Base-by-base conservation (phyloP, 1,284 basidiomycete genomes). In the Cryptococcus hybrid region DNA sequence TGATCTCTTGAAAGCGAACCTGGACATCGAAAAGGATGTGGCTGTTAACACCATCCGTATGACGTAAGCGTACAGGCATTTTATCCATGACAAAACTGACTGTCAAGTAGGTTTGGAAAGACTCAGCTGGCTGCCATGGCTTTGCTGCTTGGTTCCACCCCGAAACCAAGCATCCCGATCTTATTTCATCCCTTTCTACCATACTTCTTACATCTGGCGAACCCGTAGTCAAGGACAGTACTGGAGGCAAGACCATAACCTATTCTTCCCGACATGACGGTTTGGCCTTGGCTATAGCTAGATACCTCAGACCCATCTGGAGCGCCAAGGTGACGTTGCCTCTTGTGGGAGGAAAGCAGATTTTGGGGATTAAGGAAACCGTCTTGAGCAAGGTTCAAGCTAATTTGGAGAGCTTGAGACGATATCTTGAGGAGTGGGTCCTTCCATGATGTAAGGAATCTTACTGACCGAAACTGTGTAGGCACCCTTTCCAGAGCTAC, bases 241-340 rank as follows among this genome's bases (percentile, higher is more conserved):
- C 62, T 5, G 61, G 61, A 5, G 68, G 71, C 13, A 63, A 65
- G 37, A 62, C 57, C 34, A 74, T 91, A 18, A 84, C 85, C 51
- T 94, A 89, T 75, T 93, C 91, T 66, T 89, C 91, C 42, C 84
- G 92, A 52, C 85, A 93, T 65, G 92, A 98, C 77, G 95, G 92
- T 1, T 82, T 98, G 43, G 89, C 88, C 0, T 78, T 95, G 38
- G 94, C 92, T 73, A 85, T 98, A 67, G 86, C 91, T 3, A 84
- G 95, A 53, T 81, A 95, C 34, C 79, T 97, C 13, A 82, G 92
- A 43, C 89, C 91, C 1, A 82, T 98, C 60, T 98, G 95, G 94
- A 88, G 87, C 67, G 81, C 84, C 54, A 89, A 87, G 67, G 79
- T 97, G 56, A 88, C 86, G 55, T 79, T 73, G 12, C 55, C 57